Base-by-base conservation (phyloP, 768 basidiomycete species). In the Boletus tylopilopsis region DNA sequence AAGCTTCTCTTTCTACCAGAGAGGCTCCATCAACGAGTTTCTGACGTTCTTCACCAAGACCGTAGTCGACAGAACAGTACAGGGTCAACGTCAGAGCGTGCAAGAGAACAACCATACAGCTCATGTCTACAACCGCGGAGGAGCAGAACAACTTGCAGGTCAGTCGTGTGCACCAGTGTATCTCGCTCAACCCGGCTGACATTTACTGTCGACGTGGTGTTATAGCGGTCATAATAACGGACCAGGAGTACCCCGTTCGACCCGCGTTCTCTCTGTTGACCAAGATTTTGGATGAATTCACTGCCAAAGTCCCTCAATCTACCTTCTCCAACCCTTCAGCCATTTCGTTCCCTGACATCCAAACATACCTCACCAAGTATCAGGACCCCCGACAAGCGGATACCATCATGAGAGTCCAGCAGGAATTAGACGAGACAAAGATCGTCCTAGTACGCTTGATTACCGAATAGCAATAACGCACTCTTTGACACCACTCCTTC, bases 351-450 rank as follows among this genome's bases (percentile, higher is more conserved):
- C 84, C 84, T 39, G 85, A 82, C 61, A 80, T 87, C 63, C 75
- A 80, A 38, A 77, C 74, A 6, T 97, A 93, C 66, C 70, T 97
- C 36, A 74, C 81, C 66, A 95, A 93, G 71, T 98, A 96, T 67
- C 95, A 99, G 71, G 95, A 99, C 70, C 95, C 95, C 10, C 80
- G 84, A 56, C 93, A 97, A 71, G 95, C 95, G 6, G 95, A 99
- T 73, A 87, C 90, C 18, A 97, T 99, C 64, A 95, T 98, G 94
- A 81, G 86, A 56, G 96, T 99, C 12, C 96, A 99, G 69, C 88
- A 93, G 64, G 96, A 99, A 66, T 72, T 99, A 45, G 96, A 99
- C 67, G 96, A 99, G 74, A 98, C 96, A 4, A 99, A 99, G 86
- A 95, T 99, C 58, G 83, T 98, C 39, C 73, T 99, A 68, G 94